Base-by-base conservation (phyloP, 225 moss, liverwort and hornwort species). In the Neckera pumila region DNA sequence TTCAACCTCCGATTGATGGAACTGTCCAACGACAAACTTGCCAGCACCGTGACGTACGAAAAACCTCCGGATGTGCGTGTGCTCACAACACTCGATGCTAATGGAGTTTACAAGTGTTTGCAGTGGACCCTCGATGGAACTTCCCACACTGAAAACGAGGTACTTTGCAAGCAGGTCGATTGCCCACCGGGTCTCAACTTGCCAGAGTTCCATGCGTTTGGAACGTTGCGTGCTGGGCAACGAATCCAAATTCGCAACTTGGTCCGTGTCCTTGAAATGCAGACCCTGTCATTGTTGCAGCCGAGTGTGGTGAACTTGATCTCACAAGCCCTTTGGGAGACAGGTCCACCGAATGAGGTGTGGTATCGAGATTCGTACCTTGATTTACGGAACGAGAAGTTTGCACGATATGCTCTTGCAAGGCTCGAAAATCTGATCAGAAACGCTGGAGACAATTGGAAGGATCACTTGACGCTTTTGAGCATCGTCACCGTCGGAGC, bases 241-340 rank as follows among this genome's bases (percentile, higher is more conserved):
- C 76, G 36, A 30, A 30, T 90, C 65, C 90, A 93, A 62, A 58
- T 91, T 5, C 72, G 91, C 20, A 93, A 90, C 17, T 86, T 93
- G 34, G 45, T 70, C 16, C 90, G 90, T 3, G 90, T 70, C 26
- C 85, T 91, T 7, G 90, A 89, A 67, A 90, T 91, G 93, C 91
- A 49, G 58, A 77, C 90, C 47, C 19, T 93, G 67, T 83, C 93
- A 3, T 20, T 90, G 67, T 90, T 20, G 56, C 87, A 90, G 43
- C 85, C 85, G 8, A 93, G 91, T 75, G 93, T 93, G 51, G 87
- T 87, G 82, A 82, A 89, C 72, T 79, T 93, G 86, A 23, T 91
- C 30, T 86, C 93, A 15, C 56, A 56, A 56, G 19, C 19, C 56
- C 56, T 56, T 56, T 56, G 56, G 56, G 56, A 65, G 76, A 76